Conservation (phyloP, 305 asterid species). For the Striga hermonthica region DNA sequence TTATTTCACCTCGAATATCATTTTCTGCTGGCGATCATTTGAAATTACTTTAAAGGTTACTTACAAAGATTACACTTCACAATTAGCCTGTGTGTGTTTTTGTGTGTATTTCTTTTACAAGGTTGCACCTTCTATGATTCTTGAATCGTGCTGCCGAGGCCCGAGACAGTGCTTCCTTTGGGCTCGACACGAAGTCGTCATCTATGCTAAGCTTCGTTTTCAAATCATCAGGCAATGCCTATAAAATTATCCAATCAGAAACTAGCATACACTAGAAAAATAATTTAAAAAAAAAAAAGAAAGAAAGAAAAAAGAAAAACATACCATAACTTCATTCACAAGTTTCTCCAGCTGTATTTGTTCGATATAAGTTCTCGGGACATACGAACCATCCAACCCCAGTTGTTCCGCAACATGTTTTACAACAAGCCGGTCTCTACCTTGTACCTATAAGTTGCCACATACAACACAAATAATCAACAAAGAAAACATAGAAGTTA, state of each 20-base stretch:
- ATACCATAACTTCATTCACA: slow-evolving; percentile 91
- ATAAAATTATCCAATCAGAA: slow-evolving; percentile 37
- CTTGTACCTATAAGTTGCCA: slow-evolving; percentile 66
- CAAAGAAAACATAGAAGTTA: not conserved
- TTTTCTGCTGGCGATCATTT: not conserved
- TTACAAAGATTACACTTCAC: too few species aligned
- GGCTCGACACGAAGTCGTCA: slow-evolving; percentile 79
- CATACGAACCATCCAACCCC: slow-evolving; percentile 83
- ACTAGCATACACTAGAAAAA: not conserved
- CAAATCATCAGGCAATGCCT: slow-evolving; percentile 97
- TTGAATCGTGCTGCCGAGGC: slow-evolving; percentile 66
- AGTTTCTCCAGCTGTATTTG: slow-evolving; percentile 98
- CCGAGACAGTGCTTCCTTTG: slow-evolving; percentile 79
- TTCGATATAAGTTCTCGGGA: slow-evolving; percentile 90
- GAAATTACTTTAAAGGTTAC: too few species aligned
- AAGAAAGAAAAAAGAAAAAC: slow-evolving; percentile 33
- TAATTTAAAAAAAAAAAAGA: slow-evolving; percentile 17
- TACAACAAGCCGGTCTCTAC: slow-evolving; percentile 73
- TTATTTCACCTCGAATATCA: not conserved
- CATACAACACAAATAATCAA: slow-evolving; percentile 8
- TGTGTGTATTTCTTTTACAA: slow-evolving; percentile 1
- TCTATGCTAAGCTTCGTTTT: slow-evolving; percentile 87
- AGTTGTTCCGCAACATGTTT: slow-evolving; percentile 75
- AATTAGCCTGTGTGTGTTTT: too few species aligned
- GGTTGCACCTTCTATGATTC: slow-evolving; percentile 53